Percentiles rank a stretch among this genome's conserved stretches.
Evolutionary conservation across 305 asterid genomes (phyloP).

Genomic region (Plantago lanceolata): DNA sequence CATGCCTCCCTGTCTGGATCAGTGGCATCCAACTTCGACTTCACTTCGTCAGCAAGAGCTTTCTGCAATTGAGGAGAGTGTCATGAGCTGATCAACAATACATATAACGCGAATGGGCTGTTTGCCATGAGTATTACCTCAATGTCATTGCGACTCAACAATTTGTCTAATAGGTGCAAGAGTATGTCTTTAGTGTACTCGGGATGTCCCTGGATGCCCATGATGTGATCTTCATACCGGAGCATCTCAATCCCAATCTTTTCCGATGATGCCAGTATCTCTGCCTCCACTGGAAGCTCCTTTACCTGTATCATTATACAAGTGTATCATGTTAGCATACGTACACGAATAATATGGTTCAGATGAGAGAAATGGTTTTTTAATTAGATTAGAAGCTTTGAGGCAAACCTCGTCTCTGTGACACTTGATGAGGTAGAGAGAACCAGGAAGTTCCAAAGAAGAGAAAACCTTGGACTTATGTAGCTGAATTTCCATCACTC

Average conservation of each 20-base stretch:
- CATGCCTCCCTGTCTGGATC: conserved; percentile 62
- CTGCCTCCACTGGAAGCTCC: conserved; percentile 67
- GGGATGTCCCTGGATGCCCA: conserved; percentile 91
- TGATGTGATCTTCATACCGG: conserved; percentile 52
- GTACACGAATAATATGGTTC: background rate
- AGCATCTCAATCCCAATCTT: conserved; percentile 71
- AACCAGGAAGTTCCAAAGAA: conserved; percentile 46
- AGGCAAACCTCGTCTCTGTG: conserved; percentile 69
- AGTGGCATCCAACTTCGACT: conserved; percentile 35
- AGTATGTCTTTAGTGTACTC: conserved; percentile 75
- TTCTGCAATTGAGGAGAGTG: conserved; percentile 30
- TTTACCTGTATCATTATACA: conserved; percentile 32
- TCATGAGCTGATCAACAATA: background rate
- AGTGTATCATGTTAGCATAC: too few species aligned
- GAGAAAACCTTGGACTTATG: conserved; percentile 45
- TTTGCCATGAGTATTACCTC: conserved; percentile 31
- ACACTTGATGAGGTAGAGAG: conserved; percentile 57
- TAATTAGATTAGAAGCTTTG: background rate
- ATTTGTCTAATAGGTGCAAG: conserved; percentile 54
- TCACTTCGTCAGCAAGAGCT: conserved; percentile 44
- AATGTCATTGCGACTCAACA: conserved; percentile 36
- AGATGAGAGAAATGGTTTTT: background rate
- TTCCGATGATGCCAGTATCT: conserved; percentile 60
- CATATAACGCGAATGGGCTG: background rate
- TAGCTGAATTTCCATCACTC: conserved; percentile 45